These are phyloP conservation scores for Orbilia blumenaviensis DNA, from an alignment of 2,329 filamentous ascomycete species.

Conservation along the genomic window DNA sequence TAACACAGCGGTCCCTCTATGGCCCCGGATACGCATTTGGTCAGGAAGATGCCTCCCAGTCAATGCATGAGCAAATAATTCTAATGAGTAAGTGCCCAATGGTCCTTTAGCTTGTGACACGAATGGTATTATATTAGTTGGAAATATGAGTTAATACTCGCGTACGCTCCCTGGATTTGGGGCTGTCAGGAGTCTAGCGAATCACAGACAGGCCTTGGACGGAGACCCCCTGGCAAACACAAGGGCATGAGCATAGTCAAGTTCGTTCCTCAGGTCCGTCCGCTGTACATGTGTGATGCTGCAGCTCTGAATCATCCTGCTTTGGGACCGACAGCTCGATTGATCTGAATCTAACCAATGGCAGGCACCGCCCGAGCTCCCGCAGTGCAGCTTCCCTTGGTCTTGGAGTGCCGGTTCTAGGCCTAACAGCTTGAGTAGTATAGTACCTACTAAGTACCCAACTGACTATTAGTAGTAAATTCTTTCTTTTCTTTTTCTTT, in stretches of 20 bases:
- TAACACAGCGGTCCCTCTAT: too few relatives aligned
- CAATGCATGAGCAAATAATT: too few relatives aligned
- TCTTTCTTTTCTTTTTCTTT: too few relatives aligned
- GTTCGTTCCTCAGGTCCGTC: slow-evolving; percentile 17
- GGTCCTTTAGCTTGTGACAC: too few relatives aligned
- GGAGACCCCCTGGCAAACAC: slow-evolving; percentile 11
- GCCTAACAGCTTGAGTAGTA: slow-evolving; percentile 2
- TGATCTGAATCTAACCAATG: slow-evolving; percentile 13
- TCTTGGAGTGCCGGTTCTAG: not conserved
- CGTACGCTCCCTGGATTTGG: slow-evolving; percentile 14
- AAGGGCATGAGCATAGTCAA: not conserved
- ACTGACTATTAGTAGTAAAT: too few relatives aligned
- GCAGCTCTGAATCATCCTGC: slow-evolving; percentile 52
- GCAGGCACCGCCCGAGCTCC: not conserved
- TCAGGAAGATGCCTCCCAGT: too few relatives aligned
- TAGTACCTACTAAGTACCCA: too few relatives aligned
- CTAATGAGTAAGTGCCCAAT: too few relatives aligned
- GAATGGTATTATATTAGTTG: too few relatives aligned
- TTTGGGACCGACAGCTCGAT: slow-evolving; percentile 13
- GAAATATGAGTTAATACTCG: slow-evolving; percentile 4
- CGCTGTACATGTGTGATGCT: slow-evolving; percentile 19
- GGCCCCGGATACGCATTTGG: not conserved
- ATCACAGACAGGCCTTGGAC: slow-evolving; percentile 19
- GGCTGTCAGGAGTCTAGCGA: slow-evolving; percentile 14
- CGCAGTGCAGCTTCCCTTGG: not conserved